Evolutionary conservation across 345 rosid species (phyloP).

Genomic region (Lepidium africanum): DNA sequence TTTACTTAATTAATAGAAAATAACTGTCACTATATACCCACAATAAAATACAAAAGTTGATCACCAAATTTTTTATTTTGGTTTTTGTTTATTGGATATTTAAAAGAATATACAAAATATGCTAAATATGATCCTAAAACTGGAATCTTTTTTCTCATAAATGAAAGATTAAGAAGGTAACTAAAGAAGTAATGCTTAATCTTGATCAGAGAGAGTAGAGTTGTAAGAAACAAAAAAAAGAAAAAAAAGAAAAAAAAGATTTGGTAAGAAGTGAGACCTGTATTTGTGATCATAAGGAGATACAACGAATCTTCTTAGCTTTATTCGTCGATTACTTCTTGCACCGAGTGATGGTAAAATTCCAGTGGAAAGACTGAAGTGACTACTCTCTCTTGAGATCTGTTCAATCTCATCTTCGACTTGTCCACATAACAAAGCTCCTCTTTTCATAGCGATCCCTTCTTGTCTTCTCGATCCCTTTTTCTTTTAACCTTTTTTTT

Average conservation of each 20-base stretch:
- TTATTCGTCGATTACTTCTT: conserved; percentile 65
- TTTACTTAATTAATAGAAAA: neutral
- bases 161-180: neutral
- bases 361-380: conserved; percentile 76
- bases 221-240: neutral
- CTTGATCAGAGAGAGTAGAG: neutral
- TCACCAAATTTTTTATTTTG: neutral
- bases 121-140: neutral
- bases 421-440: neutral
- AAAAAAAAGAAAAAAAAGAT: neutral
- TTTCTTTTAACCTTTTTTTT: neutral
- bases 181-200: neutral
- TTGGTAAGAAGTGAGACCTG: conserved; percentile 36
- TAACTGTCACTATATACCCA: neutral
- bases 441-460: neutral
- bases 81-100: no score
- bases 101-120: neutral
- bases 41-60: neutral
- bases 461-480: neutral
- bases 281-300: conserved; percentile 85
- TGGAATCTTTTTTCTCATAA: neutral
- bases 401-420: conserved; percentile 64
- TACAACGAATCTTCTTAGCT: conserved; percentile 49
- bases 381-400: conserved; percentile 76
- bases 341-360: conserved; percentile 92